Evolutionary conservation across 2,329 filamentous ascomycete species (phyloP).

Genomic region (Stagonosporopsis rhizophila): DNA sequence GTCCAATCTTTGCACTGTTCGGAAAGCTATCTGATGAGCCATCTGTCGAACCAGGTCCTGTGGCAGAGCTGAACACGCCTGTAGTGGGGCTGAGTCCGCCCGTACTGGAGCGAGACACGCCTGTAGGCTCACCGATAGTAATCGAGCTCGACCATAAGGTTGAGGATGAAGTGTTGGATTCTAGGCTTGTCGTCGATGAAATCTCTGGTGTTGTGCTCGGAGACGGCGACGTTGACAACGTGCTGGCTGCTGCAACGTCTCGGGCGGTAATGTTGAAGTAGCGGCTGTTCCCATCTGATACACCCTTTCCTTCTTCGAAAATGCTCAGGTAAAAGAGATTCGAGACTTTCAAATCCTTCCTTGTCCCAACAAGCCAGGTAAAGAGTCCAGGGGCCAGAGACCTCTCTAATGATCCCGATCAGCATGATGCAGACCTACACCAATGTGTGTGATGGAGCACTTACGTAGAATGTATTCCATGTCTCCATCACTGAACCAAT

Average conservation of each 20-base stretch:
- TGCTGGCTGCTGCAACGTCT: background rate
- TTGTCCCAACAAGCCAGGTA: constrained; percentile 17
- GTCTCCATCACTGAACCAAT: background rate
- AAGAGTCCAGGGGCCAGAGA: background rate
- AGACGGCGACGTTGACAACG: background rate
- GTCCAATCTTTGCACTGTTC: background rate
- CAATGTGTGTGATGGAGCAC: background rate
- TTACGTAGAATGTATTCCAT: constrained; percentile 15
- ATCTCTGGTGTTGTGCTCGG: background rate
- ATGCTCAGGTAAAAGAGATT: constrained; percentile 18
- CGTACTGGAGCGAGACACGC: too few relatives aligned
- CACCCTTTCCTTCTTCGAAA: constrained; percentile 11
- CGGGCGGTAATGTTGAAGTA: constrained; percentile 12
- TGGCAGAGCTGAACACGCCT: background rate
- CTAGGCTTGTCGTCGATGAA: background rate
- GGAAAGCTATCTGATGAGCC: background rate
- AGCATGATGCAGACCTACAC: background rate
- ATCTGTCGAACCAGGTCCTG: background rate
- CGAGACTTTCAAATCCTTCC: constrained; percentile 13
- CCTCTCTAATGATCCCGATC: background rate
- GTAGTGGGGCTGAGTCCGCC: too few relatives aligned
- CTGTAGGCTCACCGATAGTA: background rate
- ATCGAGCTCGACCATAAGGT: background rate
- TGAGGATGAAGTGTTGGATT: background rate
- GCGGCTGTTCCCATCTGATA: constrained; percentile 14